phyloP scores from a whole-genome alignment of 495 filamentous ascomycete species.

The Hypoxylon trugodes region DNA sequence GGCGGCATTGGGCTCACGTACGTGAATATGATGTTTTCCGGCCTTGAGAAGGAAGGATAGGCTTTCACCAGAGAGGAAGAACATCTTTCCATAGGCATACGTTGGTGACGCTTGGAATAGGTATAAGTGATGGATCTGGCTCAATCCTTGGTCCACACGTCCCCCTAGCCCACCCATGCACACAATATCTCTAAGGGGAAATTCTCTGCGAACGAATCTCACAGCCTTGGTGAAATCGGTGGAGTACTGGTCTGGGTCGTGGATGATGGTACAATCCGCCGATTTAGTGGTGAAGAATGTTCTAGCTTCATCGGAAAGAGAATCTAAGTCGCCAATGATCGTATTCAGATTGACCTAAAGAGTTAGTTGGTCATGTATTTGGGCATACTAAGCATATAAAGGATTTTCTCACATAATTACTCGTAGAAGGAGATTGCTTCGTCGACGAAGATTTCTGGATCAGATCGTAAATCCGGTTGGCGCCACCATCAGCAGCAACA shows the following conservation, averaged over 20 bases:
- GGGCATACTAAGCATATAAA: too few species aligned
- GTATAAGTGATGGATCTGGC: slow-evolving; percentile 82
- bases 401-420: slow-evolving; percentile 33
- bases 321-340: slow-evolving; percentile 93
- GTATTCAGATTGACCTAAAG: slow-evolving; percentile 63
- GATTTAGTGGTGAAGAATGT: slow-evolving; percentile 65
- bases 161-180: slow-evolving; percentile 87
- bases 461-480: slow-evolving; percentile 77
- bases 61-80: slow-evolving; percentile 78
- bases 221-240: slow-evolving; percentile 78
- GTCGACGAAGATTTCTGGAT: slow-evolving; percentile 31
- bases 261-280: slow-evolving; percentile 61
- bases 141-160: slow-evolving; percentile 89
- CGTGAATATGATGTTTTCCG: slow-evolving; percentile 74
- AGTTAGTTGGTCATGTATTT: too few species aligned
- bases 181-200: slow-evolving; percentile 60
- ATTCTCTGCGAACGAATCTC: slow-evolving; percentile 48
- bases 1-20: slow-evolving; percentile 52
- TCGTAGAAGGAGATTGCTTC: neutral
- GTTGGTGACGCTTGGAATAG: slow-evolving; percentile 59
- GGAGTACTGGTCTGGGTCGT: slow-evolving; percentile 79
- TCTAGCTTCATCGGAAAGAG: slow-evolving; percentile 65
- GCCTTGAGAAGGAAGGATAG: slow-evolving; percentile 79
- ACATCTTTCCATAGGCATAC: slow-evolving; percentile 61
- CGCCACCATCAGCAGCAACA: slow-evolving; percentile 90